Percentiles rank a stretch among this genome's conserved stretches.
Conservation (phyloP, 768 basidiomycete species). For the Auricularia auricula-judae region DNA sequence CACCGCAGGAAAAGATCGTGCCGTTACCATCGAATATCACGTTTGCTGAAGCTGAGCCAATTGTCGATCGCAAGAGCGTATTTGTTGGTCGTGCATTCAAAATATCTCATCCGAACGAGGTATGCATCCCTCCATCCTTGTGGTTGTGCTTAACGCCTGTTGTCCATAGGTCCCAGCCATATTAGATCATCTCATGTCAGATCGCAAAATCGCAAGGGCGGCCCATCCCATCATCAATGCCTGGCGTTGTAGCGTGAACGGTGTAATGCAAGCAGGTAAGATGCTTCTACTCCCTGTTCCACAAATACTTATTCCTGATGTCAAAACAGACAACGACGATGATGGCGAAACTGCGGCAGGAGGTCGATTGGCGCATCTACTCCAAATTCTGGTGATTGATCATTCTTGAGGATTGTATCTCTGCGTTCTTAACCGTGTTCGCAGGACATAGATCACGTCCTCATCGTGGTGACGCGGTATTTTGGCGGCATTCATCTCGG, state of each 20-base stretch:
- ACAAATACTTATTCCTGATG: not conserved
- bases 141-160: slow-evolving; percentile 10
- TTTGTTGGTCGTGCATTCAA: slow-evolving; percentile 81
- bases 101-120: slow-evolving; percentile 70
- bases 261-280: slow-evolving; percentile 63
- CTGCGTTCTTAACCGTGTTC: slow-evolving; percentile 2
- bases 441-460: slow-evolving; percentile 71
- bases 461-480: slow-evolving; percentile 88
- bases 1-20: not conserved
- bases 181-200: slow-evolving; percentile 54
- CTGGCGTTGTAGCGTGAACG: slow-evolving; percentile 64
- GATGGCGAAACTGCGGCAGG: slow-evolving; percentile 93
- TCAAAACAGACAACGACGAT: slow-evolving; percentile 73
- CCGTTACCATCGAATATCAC: slow-evolving; percentile 48
- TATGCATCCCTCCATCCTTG: slow-evolving; percentile 14
- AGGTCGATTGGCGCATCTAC: slow-evolving; percentile 75
- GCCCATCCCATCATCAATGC: slow-evolving; percentile 75
- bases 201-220: slow-evolving; percentile 61
- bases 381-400: slow-evolving; percentile 67
- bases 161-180: slow-evolving; percentile 50
- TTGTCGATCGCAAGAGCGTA: slow-evolving; percentile 72
- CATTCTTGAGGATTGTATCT: not conserved
- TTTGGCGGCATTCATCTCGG: slow-evolving; percentile 48
- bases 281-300: not conserved
- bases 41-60: slow-evolving; percentile 65